A percentile compares a stretch with the other conserved stretches of the same genome.
phyloP scores from a whole-genome alignment of 495 filamentous ascomycete genomes.

The Aspergillus cristatus region DNA sequence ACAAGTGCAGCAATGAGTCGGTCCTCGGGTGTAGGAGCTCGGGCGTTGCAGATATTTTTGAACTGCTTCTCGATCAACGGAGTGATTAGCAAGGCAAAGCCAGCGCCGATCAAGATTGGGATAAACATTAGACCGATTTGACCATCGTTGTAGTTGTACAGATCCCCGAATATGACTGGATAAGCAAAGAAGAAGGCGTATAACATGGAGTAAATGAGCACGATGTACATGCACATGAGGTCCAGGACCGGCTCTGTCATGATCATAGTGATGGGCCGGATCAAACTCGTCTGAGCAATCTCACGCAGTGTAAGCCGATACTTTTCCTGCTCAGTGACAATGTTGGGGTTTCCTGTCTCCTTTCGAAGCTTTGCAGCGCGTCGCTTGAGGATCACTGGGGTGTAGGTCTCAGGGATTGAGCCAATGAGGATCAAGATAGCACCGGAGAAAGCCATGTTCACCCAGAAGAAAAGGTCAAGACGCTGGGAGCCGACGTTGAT shows the following conservation, averaged over 20 bases:
- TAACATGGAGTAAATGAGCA: constrained; percentile 48
- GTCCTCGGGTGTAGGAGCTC: no score
- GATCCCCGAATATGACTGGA: constrained; percentile 41
- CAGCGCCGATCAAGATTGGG: constrained; percentile 35
- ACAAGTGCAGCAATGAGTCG: constrained; percentile 56
- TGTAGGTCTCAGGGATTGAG: constrained; percentile 56
- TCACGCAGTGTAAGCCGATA: constrained; percentile 10
- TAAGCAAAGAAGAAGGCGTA: constrained; percentile 54
- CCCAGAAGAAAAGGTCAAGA: no score
- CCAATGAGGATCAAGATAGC: no score
- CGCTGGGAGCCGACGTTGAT: no score
- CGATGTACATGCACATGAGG: constrained; percentile 43
- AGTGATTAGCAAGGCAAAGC: no score
- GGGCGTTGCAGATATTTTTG: no score
- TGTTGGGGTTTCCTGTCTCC: constrained; percentile 47
- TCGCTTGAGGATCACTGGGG: constrained; percentile 49
- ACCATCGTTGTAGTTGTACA: background rate
- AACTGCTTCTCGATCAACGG: no score
- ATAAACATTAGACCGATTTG: constrained; percentile 20
- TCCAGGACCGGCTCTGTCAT: constrained; percentile 31
- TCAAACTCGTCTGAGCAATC: background rate
- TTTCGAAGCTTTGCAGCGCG: constrained; percentile 45
- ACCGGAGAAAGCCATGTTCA: no score
- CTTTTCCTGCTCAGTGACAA: constrained; percentile 41
- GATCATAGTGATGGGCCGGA: constrained; percentile 23